These are phyloP conservation scores for Alternaria panax DNA, from an alignment of 2,329 filamentous ascomycete genomes.

Conservation along the genomic window DNA sequence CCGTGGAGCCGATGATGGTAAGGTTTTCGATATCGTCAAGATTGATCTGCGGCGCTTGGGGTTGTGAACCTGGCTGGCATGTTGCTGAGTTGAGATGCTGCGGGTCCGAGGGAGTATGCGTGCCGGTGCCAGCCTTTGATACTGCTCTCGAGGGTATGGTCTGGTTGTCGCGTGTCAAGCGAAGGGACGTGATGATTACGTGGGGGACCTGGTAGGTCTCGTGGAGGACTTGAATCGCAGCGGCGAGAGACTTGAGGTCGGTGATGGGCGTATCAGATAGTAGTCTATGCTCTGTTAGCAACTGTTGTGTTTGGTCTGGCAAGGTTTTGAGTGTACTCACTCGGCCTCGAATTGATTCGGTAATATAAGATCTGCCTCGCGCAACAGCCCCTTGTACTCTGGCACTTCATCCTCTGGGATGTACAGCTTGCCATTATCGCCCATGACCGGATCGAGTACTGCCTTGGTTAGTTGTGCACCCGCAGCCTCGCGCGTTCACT, in stretches of 20 bases:
- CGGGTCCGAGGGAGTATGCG: slow-evolving; percentile 30
- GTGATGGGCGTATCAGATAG: slow-evolving; percentile 85
- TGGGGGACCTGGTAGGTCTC: slow-evolving; percentile 79
- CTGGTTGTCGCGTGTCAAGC: slow-evolving; percentile 65
- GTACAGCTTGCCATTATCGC: slow-evolving; percentile 90
- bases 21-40: slow-evolving; percentile 54
- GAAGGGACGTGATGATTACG: slow-evolving; percentile 90
- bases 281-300: slow-evolving; percentile 60
- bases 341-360: slow-evolving; percentile 98
- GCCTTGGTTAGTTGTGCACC: slow-evolving; percentile 23
- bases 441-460: slow-evolving; percentile 98
- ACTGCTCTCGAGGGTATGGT: slow-evolving; percentile 39
- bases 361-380: slow-evolving; percentile 86
- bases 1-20: slow-evolving; percentile 79
- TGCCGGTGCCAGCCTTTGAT: slow-evolving; percentile 44
- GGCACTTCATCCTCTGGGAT: slow-evolving; percentile 91
- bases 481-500: slow-evolving; percentile 20
- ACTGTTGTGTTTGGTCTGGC: neutral
- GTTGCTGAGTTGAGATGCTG: slow-evolving; percentile 20
- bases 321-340: slow-evolving; percentile 58
- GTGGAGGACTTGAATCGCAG: slow-evolving; percentile 81
- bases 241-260: slow-evolving; percentile 73
- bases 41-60: slow-evolving; percentile 5
- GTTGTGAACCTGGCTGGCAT: slow-evolving; percentile 13
- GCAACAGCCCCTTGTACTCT: slow-evolving; percentile 81